Conservation (phyloP, 805 yeast genomes). For the Torulaspora gathmanii region DNA sequence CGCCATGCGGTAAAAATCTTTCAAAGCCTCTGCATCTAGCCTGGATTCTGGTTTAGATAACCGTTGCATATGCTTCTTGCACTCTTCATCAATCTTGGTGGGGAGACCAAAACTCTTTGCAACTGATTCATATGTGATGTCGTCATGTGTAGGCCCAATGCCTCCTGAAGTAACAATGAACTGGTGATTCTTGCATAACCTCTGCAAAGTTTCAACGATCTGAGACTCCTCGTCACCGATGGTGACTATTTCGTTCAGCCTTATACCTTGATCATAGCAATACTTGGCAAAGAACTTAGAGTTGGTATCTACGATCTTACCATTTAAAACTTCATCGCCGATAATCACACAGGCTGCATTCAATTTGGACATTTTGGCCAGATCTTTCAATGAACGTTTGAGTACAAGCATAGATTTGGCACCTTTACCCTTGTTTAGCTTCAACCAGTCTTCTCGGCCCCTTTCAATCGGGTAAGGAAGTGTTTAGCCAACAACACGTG, state of each 20-base stretch:
- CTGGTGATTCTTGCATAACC: conserved; percentile 49
- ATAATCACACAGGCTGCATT: conserved; percentile 44
- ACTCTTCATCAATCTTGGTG: conserved; percentile 48
- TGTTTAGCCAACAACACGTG: background rate
- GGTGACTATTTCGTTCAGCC: conserved; percentile 59
- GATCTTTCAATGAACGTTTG: background rate
- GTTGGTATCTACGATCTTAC: conserved; percentile 77
- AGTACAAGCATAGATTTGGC: conserved; percentile 3
- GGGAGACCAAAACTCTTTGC: conserved; percentile 58
- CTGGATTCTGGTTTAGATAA: conserved; percentile 39
- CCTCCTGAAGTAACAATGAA: conserved; percentile 60
- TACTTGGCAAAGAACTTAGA: conserved; percentile 64
- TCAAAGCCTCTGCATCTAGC: conserved; percentile 41
- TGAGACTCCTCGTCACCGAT: conserved; percentile 74
- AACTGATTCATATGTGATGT: conserved; percentile 73
- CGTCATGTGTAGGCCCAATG: conserved; percentile 90
- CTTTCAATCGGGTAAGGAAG: background rate
- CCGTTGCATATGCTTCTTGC: conserved; percentile 55
- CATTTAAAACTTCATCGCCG: conserved; percentile 86
- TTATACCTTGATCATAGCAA: conserved; percentile 65
- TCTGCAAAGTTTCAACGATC: conserved; percentile 49
- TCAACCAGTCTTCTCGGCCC: background rate
- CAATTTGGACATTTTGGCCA: conserved; percentile 21
- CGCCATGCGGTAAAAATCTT: conserved; percentile 76
- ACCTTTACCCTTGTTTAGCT: background rate